Evolutionary conservation across 192 early-diverging fungal species (phyloP).

Genomic region (Tieghemiomyces parasiticus): DNA sequence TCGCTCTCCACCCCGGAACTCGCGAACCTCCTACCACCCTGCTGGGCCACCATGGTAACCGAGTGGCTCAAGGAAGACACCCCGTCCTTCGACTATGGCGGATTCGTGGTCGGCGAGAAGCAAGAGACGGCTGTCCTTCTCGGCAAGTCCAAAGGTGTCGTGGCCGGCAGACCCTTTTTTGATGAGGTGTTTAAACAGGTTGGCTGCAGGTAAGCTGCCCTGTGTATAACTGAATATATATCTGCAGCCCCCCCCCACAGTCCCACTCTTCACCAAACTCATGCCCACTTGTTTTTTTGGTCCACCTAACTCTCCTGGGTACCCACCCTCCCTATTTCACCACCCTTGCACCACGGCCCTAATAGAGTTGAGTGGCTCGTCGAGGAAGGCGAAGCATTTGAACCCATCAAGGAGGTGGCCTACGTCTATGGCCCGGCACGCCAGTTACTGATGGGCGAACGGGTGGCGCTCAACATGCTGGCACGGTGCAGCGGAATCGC

Average conservation of each 20-base stretch:
- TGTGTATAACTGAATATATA: no score
- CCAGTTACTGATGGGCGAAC: conserved; percentile 79
- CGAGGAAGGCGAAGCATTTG: conserved; percentile 65
- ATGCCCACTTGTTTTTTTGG: no score
- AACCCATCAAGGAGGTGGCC: conserved; percentile 60
- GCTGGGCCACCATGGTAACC: conserved; percentile 56
- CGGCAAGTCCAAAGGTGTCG: conserved; percentile 75
- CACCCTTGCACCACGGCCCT: no score
- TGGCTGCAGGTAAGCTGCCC: conserved; percentile 72
- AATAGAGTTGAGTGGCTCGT: conserved; percentile 74
- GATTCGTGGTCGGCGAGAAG: conserved; percentile 86
- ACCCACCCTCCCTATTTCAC: no score
- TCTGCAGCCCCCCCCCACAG: no score
- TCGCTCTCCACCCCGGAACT: conserved; percentile 22
- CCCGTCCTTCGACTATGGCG: conserved; percentile 97
- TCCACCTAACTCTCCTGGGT: no score
- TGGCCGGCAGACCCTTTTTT: conserved; percentile 93
- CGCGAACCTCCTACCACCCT: conserved; percentile 58
- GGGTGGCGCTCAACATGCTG: conserved; percentile 87
- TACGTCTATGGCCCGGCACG: conserved; percentile 70
- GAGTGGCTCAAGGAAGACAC: conserved; percentile 87
- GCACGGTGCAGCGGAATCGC: conserved; percentile 91
- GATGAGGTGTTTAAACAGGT: conserved; percentile 86
- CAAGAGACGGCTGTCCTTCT: conserved; percentile 68
- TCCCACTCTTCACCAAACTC: no score